Conservation (phyloP, 1,284 basidiomycete genomes). For the Fomitopsis betulina region DNA sequence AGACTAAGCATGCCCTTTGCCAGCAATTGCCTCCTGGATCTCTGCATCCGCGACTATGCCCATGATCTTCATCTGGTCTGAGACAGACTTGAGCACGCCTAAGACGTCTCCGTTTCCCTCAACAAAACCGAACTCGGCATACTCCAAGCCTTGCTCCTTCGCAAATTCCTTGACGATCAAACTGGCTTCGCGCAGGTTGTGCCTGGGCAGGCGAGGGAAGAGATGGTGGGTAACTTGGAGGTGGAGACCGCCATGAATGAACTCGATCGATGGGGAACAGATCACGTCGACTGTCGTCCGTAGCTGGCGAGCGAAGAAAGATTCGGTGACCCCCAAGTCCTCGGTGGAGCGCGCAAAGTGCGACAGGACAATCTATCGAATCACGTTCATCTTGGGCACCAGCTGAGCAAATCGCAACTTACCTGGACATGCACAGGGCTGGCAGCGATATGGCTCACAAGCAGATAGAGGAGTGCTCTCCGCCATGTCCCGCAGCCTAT, state of each 20-base stretch:
- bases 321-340: slow-evolving; percentile 88
- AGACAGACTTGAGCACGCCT: slow-evolving; percentile 73
- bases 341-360: slow-evolving; percentile 96
- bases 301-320: slow-evolving; percentile 90
- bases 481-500: slow-evolving; percentile 66
- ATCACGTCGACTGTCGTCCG: slow-evolving; percentile 96
- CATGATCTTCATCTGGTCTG: slow-evolving; percentile 77
- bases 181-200: slow-evolving; percentile 85
- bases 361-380: slow-evolving; percentile 85
- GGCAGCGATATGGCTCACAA: slow-evolving; percentile 77
- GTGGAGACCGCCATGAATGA: slow-evolving; percentile 91
- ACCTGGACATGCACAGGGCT: slow-evolving; percentile 87
- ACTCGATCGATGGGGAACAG: slow-evolving; percentile 80
- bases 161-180: slow-evolving; percentile 84
- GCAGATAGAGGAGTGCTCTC: slow-evolving; percentile 61
- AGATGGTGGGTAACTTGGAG: slow-evolving; percentile 97
- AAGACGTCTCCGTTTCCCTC: slow-evolving; percentile 80
- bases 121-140: slow-evolving; percentile 88
- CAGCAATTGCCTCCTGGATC: slow-evolving; percentile 48
- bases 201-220: slow-evolving; percentile 92
- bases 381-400: not conserved
- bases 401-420: slow-evolving; percentile 11
- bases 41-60: slow-evolving; percentile 68
- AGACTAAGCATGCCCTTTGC: slow-evolving; percentile 14
- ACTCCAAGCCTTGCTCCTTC: slow-evolving; percentile 77